Evolutionary conservation across 2,329 filamentous ascomycete genomes (phyloP).

Genomic region (Ceratocystis eucalypticola): DNA sequence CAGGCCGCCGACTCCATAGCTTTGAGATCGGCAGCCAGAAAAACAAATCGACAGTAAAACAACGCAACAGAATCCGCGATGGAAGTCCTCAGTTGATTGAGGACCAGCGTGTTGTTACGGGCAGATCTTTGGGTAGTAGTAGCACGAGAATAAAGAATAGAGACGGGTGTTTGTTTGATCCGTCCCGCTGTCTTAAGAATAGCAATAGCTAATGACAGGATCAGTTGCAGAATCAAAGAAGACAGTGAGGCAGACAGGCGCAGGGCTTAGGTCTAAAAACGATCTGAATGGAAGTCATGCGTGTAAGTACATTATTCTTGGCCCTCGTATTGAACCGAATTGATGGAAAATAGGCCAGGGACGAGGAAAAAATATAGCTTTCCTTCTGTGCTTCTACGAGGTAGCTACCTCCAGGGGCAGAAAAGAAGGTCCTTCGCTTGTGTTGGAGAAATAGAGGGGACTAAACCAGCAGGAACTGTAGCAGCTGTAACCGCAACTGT

Average conservation of each 20-base stretch:
- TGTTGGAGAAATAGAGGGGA: background rate
- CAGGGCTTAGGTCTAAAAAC: too few relatives aligned
- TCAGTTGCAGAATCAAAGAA: background rate
- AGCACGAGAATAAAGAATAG: background rate
- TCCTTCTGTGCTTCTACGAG: background rate
- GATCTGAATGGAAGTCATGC: too few relatives aligned
- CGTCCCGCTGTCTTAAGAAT: background rate
- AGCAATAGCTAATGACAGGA: background rate
- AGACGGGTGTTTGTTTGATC: conserved; percentile 1
- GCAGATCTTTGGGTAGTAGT: background rate
- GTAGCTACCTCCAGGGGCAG: background rate
- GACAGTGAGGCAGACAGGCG: background rate
- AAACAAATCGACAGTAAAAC: background rate
- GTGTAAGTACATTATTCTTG: background rate
- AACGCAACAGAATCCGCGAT: background rate
- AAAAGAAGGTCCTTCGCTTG: background rate
- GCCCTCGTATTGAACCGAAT: background rate
- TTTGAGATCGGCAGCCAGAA: background rate
- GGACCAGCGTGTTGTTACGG: background rate
- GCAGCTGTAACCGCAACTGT: background rate
- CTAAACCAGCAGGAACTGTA: background rate
- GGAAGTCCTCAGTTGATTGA: background rate
- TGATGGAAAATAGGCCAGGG: background rate
- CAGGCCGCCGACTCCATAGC: background rate
- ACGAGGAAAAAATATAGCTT: background rate